A percentile compares a stretch with the other conserved stretches of the same genome.
Conservation (phyloP, 2,329 filamentous ascomycete genomes). For the Diaporthe nobilis region DNA sequence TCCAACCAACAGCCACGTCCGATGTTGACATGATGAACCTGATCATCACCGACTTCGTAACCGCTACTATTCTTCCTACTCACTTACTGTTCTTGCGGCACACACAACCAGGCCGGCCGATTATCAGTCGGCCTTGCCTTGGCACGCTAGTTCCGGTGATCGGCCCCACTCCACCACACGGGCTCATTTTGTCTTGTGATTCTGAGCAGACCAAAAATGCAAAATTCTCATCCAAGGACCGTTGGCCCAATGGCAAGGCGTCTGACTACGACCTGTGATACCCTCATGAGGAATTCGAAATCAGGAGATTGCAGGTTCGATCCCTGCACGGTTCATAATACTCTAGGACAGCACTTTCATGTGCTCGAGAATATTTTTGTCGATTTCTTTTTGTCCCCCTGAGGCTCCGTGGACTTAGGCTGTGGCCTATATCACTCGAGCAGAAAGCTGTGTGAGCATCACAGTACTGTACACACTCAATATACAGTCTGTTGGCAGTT, state of each 20-base stretch:
- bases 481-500: too few relatives aligned
- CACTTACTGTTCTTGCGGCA: background rate
- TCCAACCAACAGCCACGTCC: background rate
- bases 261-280: slow-evolving; percentile 56
- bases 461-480: background rate
- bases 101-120: background rate
- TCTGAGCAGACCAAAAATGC: background rate
- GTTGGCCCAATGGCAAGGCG: slow-evolving; percentile 59
- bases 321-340: slow-evolving; percentile 39
- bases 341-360: background rate
- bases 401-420: background rate
- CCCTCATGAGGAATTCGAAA: background rate
- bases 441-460: background rate
- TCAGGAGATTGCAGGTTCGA: slow-evolving; percentile 43
- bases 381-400: background rate
- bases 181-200: background rate
- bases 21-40: background rate
- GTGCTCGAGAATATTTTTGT: slow-evolving; percentile 15
- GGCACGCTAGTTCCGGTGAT: background rate
- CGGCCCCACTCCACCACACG: background rate
- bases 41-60: background rate
- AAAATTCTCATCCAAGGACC: slow-evolving; percentile 13
- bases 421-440: background rate
- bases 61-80: too few relatives aligned
- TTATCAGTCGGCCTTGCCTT: background rate